Conservation (phyloP, 257 asterid species). For the Nicotiana noctiflora region DNA sequence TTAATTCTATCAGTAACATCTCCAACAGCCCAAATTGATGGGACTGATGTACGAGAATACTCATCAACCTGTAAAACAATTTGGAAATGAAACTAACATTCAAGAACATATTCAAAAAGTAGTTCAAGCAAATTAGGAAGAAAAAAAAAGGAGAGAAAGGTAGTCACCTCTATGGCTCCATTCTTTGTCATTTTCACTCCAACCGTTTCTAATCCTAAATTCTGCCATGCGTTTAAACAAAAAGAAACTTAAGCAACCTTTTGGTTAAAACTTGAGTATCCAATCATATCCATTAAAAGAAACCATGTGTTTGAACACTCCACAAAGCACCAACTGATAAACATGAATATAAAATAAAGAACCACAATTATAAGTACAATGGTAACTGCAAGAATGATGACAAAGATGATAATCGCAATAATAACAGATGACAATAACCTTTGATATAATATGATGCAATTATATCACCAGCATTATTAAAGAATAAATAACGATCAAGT, state of each 20-base stretch:
- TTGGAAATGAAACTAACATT: neutral
- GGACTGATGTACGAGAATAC: constrained; percentile 82
- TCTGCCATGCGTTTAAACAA: constrained; percentile 35
- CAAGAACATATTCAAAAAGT: neutral
- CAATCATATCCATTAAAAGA: neutral
- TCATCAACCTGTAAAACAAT: constrained; percentile 64
- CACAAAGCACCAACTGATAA: neutral
- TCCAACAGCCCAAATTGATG: constrained; percentile 99
- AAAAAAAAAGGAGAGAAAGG: neutral
- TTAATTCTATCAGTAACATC: constrained; percentile 96
- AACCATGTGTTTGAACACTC: neutral
- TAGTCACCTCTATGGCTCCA: constrained; percentile 82
- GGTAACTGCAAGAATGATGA: too few species aligned
- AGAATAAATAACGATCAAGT: neutral
- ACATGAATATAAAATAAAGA: neutral
- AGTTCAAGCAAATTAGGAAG: neutral
- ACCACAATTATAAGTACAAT: too few species aligned
- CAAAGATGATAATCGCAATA: neutral
- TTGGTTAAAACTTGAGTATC: constrained; percentile 9
- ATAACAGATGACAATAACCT: neutral
- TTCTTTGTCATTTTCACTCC: constrained; percentile 73
- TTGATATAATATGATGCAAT: neutral
- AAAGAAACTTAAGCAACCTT: constrained; percentile 4
- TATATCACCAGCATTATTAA: neutral
- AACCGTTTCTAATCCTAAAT: constrained; percentile 74